These are phyloP conservation scores for Fusarium longipes DNA, from an alignment of 2,329 filamentous ascomycete species.

Conservation along the genomic window DNA sequence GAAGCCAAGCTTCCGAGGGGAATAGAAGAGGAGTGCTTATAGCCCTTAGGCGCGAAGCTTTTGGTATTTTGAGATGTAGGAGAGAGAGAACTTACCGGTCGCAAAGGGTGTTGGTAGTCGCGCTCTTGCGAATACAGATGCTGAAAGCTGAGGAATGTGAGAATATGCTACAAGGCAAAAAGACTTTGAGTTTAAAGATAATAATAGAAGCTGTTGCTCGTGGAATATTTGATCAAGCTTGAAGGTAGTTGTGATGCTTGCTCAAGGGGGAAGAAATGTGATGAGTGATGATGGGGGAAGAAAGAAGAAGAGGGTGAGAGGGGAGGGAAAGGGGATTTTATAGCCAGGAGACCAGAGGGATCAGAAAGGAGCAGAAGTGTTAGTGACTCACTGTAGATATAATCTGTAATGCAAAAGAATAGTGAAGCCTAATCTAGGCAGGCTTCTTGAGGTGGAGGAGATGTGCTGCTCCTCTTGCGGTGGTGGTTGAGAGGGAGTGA, in stretches of 20 bases:
- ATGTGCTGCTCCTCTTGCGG: slow-evolving; percentile 2
- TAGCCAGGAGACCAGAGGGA: not conserved
- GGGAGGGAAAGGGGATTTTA: slow-evolving; percentile 6
- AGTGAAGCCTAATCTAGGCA: slow-evolving; percentile 7
- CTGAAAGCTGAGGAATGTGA: slow-evolving; percentile 22
- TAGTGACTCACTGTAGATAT: slow-evolving; percentile 34
- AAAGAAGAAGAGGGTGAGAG: slow-evolving; percentile 17
- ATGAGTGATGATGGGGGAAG: slow-evolving; percentile 25
- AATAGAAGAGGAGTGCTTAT: slow-evolving; percentile 7
- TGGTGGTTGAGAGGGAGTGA: not conserved
- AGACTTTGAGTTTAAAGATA: not conserved
- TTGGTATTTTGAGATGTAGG: not conserved
- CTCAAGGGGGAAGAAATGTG: slow-evolving; percentile 16
- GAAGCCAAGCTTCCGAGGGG: not conserved
- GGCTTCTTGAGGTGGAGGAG: not conserved
- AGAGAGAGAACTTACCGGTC: slow-evolving; percentile 23
- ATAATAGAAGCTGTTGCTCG: not conserved
- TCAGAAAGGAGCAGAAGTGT: not conserved
- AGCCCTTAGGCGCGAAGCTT: not conserved
- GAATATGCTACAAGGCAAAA: not conserved
- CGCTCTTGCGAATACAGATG: not conserved
- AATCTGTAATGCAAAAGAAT: not conserved
- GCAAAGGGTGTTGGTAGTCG: not conserved
- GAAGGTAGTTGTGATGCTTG: slow-evolving; percentile 9
- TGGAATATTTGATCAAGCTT: slow-evolving; percentile 1